These are phyloP conservation scores for Proteromonas lacertae DNA, from an alignment of 352 stramenopile genomes.

Conservation along the genomic window DNA sequence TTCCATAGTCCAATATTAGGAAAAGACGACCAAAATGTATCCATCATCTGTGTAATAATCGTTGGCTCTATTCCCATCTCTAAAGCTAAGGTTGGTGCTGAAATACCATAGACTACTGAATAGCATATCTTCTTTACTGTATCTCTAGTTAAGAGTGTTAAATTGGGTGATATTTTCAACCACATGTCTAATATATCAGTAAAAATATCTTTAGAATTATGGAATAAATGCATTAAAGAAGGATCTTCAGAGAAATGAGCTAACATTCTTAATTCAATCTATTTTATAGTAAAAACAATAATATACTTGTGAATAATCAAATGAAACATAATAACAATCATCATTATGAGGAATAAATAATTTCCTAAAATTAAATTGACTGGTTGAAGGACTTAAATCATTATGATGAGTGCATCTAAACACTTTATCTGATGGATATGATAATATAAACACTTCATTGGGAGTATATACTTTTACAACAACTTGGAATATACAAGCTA, in stretches of 20 bases:
- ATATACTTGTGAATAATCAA: too few species aligned
- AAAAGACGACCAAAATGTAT: not conserved
- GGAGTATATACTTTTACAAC: too few species aligned
- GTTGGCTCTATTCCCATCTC: too few species aligned
- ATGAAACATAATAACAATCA: too few species aligned
- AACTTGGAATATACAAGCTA: too few species aligned
- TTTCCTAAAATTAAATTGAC: too few species aligned
- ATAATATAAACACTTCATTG: too few species aligned
- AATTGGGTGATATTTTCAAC: not conserved
- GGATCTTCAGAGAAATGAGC: not conserved
- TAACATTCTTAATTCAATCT: not conserved
- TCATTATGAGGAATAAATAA: too few species aligned
- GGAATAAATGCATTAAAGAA: not conserved
- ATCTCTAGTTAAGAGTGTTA: not conserved
- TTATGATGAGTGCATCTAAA: too few species aligned
- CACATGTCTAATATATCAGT: not conserved
- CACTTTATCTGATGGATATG: too few species aligned
- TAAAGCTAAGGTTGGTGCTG: not conserved
- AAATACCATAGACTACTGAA: not conserved
- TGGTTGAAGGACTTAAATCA: too few species aligned
- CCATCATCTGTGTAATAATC: not conserved
- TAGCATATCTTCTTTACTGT: not conserved
- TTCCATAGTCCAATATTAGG: not conserved
- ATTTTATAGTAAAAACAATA: too few species aligned
- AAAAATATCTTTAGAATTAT: not conserved